Base-by-base conservation (phyloP, 208 protist genomes). In the Leishmania tarentolae region DNA sequence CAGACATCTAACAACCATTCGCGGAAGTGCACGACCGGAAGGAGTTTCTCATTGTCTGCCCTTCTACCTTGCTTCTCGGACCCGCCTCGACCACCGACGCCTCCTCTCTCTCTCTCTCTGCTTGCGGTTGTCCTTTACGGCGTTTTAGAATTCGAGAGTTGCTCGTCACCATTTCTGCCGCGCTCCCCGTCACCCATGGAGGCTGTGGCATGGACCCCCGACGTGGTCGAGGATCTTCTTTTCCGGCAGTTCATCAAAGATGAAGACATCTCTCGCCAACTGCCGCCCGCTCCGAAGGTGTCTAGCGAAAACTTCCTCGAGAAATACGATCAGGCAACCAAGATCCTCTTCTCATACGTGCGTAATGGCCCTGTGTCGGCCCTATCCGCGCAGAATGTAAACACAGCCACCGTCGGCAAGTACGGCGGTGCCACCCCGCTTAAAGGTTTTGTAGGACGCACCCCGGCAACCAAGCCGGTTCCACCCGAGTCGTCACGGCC, bases 221-320 rank as follows among this genome's bases (percentile, higher is more conserved):
- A 93, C 46, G 80, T 94, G 65, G 92, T 96, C 2, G 92, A 97
- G 86, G 94, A 97, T 69, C 87, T 97, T 59, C 84, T 97, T n/a
- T 97, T 96, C 75, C 87, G 88, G 52, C 92, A 96, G 86, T 97
- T 91, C 81, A 94, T 96, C 75, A 95, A 97, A 74, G 88, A 94
- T 47, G 94, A 97, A 83, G 94, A 97, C 75, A 86, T 97, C 24
- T 88, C 87, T 8, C 78, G 69, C 47, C 72, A 89, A 8, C 86
- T 97, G 31, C 94, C 94, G 3, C 92, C 93, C 0, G 76, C 91
- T 42, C 94, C 94, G 1, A 76, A 90, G 40, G 74, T 88, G 31
- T 83, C 82, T 4, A 88, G 79, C 35, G 88, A 92, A 56, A 87
- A 85, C 72, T 95, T 90, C 79, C 78, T 94, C 74, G 88, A 95